A percentile compares a stretch with the other conserved stretches of the same genome.
These are phyloP conservation scores for Angophora floribunda DNA, from an alignment of 345 rosid species.

Conservation along the genomic window DNA sequence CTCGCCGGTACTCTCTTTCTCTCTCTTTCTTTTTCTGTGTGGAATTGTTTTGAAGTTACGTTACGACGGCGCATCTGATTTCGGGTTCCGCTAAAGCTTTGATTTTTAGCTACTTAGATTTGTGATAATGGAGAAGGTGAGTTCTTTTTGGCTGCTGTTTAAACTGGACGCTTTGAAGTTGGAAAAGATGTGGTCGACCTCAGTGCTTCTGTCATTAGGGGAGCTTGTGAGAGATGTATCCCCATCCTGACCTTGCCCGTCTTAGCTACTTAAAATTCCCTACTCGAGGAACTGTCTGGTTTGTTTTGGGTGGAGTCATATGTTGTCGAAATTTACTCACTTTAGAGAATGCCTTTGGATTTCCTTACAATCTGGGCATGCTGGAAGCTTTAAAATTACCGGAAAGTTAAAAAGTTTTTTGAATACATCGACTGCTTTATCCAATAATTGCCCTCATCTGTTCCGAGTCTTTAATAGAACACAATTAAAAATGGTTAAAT, in stretches of 20 bases:
- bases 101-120: not conserved
- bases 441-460: not conserved
- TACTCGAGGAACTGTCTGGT: not conserved
- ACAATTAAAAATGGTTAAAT: not conserved
- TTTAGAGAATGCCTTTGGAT: not conserved
- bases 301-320: not conserved
- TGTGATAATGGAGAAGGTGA: not conserved
- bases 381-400: not conserved
- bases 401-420: not conserved
- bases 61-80: not conserved
- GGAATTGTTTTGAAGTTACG: not conserved
- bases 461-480: not conserved
- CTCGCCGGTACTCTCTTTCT: slow-evolving; percentile 59
- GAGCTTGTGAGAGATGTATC: not conserved
- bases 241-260: not conserved
- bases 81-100: not conserved
- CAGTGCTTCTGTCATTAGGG: not conserved
- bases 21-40: not conserved
- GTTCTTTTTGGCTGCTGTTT: not conserved
- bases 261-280: no score
- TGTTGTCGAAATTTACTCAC: not conserved
- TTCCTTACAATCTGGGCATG: not conserved
- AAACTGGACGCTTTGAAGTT: not conserved
- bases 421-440: not conserved
- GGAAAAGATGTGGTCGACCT: not conserved